These are phyloP conservation scores for Trichoderma hamatum DNA, from an alignment of 2,329 filamentous ascomycete species.

Conservation along the genomic window DNA sequence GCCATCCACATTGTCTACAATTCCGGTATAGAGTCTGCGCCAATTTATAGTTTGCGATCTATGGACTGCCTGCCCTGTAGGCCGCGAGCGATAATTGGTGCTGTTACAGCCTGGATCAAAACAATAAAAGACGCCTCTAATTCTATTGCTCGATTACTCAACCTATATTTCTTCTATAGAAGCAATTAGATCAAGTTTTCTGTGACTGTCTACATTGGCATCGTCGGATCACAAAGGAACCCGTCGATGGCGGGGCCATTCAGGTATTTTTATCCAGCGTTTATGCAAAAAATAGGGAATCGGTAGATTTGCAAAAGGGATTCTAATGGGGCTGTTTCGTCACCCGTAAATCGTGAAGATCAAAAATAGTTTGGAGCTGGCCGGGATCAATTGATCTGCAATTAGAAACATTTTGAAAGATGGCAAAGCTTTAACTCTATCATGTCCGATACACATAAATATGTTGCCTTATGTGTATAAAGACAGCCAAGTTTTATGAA, in stretches of 20 bases:
- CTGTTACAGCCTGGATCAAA: not conserved
- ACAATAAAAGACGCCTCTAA: not conserved
- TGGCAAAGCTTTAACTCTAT: not conserved
- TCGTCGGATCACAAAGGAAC: not conserved
- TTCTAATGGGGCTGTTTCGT: not conserved
- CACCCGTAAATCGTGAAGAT: not conserved
- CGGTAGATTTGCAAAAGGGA: not conserved
- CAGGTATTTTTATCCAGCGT: no score
- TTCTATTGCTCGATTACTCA: not conserved
- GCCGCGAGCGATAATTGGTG: not conserved
- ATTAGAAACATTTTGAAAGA: not conserved
- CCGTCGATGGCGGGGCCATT: not conserved
- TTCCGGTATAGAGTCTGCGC: no score
- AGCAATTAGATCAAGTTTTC: not conserved
- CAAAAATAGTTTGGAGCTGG: not conserved
- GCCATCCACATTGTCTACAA: not conserved
- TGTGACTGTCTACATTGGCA: not conserved
- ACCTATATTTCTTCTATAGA: not conserved
- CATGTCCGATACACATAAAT: not conserved
- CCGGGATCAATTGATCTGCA: not conserved
- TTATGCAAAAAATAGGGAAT: no score
- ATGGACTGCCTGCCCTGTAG: not conserved
- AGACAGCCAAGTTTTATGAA: not conserved
- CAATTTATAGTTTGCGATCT: no score
- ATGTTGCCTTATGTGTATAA: not conserved